Conservation (phyloP, 2,329 filamentous ascomycete genomes). For the Fusarium sp. region DNA sequence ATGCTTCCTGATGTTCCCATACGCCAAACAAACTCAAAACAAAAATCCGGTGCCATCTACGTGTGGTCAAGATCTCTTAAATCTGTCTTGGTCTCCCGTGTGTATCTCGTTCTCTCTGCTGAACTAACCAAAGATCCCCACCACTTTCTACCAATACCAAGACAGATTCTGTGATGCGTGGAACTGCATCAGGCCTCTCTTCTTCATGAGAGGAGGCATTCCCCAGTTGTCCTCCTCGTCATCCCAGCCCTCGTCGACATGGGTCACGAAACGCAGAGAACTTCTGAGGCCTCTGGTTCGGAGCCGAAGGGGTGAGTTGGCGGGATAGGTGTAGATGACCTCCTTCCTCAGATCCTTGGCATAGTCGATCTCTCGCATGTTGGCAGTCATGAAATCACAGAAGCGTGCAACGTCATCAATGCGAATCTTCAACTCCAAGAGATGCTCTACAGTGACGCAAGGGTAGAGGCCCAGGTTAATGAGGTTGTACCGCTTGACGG, state of each 20-base stretch:
- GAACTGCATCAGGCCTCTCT: constrained; percentile 7
- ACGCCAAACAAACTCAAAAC: neutral
- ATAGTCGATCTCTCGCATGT: neutral
- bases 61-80: neutral
- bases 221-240: constrained; percentile 24
- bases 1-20: neutral
- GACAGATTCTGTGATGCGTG: neutral
- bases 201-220: neutral
- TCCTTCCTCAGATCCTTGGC: neutral
- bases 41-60: neutral
- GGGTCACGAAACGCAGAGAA: constrained; percentile 27
- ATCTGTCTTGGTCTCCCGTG: neutral
- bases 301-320: neutral
- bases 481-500: neutral
- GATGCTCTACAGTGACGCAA: neutral
- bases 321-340: neutral
- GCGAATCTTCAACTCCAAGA: neutral
- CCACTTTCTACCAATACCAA: neutral
- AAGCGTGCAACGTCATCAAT: constrained; percentile 10
- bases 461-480: neutral
- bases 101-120: neutral
- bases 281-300: constrained; percentile 39
- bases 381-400: neutral
- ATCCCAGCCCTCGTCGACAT: constrained; percentile 28
- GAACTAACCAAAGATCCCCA: neutral